Conservation (phyloP, 331 rosid species). For the Cucumis variabilis region DNA sequence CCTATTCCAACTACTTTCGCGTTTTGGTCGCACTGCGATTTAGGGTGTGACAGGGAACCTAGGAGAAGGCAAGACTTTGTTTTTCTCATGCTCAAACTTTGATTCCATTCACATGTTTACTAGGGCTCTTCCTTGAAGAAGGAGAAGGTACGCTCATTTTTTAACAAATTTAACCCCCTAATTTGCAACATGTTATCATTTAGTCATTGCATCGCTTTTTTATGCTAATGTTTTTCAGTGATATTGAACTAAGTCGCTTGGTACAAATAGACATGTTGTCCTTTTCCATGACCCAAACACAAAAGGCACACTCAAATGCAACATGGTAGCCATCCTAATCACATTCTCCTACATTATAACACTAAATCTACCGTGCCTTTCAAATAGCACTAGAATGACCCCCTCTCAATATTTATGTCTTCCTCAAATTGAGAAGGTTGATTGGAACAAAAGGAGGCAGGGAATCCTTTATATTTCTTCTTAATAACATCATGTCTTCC, state of each 20-base stretch:
- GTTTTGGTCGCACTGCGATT: too few relatives aligned
- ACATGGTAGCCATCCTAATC: not conserved
- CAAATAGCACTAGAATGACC: not conserved
- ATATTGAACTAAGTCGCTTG: too few relatives aligned
- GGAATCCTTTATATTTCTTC: not conserved
- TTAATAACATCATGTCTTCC: not conserved
- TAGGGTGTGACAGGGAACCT: constrained; percentile 65
- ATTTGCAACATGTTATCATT: too few relatives aligned
- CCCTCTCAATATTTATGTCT: not conserved
- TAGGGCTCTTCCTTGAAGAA: constrained; percentile 84
- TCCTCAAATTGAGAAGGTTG: not conserved
- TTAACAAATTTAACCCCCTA: too few relatives aligned
- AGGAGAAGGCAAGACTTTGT: constrained; percentile 91
- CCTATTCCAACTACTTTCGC: too few relatives aligned
- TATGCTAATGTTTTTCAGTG: too few relatives aligned
- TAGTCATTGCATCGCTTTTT: too few relatives aligned
- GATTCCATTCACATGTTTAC: constrained; percentile 94
- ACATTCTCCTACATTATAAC: not conserved
- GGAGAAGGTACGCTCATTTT: too few relatives aligned
- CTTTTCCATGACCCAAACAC: too few relatives aligned
- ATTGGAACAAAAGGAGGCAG: not conserved
- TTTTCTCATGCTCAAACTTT: constrained; percentile 98
- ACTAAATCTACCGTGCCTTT: not conserved
- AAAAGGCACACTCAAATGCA: too few relatives aligned
- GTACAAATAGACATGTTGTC: too few relatives aligned